Base-by-base conservation (phyloP, 768 basidiomycete species). In the Rhizopogon sp. region DNA sequence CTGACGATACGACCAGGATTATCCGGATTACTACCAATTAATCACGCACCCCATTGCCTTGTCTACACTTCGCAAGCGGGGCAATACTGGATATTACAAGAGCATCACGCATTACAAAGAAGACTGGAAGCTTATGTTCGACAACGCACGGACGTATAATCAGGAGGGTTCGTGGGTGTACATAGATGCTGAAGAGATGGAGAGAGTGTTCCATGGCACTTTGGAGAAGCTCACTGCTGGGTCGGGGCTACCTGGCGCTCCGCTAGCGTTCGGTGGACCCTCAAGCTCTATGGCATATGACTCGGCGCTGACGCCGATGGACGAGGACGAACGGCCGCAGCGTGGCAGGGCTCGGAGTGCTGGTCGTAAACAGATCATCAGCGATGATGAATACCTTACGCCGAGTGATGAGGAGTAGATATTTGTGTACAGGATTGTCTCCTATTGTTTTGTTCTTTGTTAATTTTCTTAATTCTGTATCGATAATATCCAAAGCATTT, bases 141-240 rank as follows among this genome's bases (percentile, higher is more conserved):
- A 83, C 69, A 98, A 98, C 64, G 95, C 96, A 5, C 81, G 90
- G 62, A 89, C 84, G 43, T 98, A 93, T 77, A 98, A 98, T 68
- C 87, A 89, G 69, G 93, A 96, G 70, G 93, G 89, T 1, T 95
- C 93, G 0, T 93, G 91, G 89, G 93, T 97, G 39, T 96, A 94
- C 70, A 78, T 89, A 57, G 93, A 96, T 58, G 94, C 96, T 7
- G 89, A 92, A 47, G 90, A 93, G 74, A 92, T 95, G 89, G 89
- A 96, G 72, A 90, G 88, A 66, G 85, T 86, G 47, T 93, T 95
- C 67, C 80, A 88, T 56, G 76, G 82, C 28, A 75, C 85, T 8
- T 92, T 86, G 64, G 79, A 84, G 42, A 80, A 80, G 37, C 71
- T 76, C 50, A 84, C 87, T 43, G 75, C 72, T 13, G 87, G 87